Evolutionary conservation across 2,329 filamentous ascomycete species (phyloP), one percentile per base, ranked within the genome.

Genomic region (Diplodia intermedia): DNA sequence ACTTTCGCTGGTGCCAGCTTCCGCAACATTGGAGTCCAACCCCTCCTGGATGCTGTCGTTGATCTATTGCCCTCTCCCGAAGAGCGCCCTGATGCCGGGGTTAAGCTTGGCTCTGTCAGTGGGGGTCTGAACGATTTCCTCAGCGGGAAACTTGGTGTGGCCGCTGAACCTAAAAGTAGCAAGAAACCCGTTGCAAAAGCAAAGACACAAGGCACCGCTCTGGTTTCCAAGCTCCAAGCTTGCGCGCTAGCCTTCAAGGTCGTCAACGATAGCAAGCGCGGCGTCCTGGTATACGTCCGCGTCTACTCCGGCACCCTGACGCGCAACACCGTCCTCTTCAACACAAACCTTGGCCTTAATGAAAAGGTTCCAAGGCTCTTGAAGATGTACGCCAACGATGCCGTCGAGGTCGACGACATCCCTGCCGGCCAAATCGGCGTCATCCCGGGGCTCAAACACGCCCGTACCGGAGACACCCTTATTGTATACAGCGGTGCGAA

Each of bases 1-100:
- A 86, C 97, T 0, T 96, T 97, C 79, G 92, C 92, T 0, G 94
- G 94, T 2, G 94, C 94, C 5, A 97, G 94, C 78, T 93, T 98
- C 79, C 89, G 91, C 52, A 97, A 98, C 71, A 92, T 98, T 70
- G 95, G 95, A 8, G 93, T 98, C 4, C 93, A 97, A 77, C 93
- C 94, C 33, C 83, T 99, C 26, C 86, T 98, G 65, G 93, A 98
- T 77, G 92, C 92, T 47, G 89, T 98, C 14, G 88, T 93, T 9
- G 92, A 97, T 75, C 90, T 97, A 55, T 84, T 98, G 2, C 95
- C 95, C 0, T 92, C 89, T 71, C 95, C 95, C 0, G 81, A 85
- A 1, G 93, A 97, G 75, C 86, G 92, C 20, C 91, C 92, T 9
- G 91, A 94, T 74, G 86, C 93, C 0, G 89, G 93, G 72, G 87